Evolutionary conservation across 2,329 filamentous ascomycete species (phyloP), one percentile per base, ranked within the genome.

Genomic region (Aureobasidium sp.): DNA sequence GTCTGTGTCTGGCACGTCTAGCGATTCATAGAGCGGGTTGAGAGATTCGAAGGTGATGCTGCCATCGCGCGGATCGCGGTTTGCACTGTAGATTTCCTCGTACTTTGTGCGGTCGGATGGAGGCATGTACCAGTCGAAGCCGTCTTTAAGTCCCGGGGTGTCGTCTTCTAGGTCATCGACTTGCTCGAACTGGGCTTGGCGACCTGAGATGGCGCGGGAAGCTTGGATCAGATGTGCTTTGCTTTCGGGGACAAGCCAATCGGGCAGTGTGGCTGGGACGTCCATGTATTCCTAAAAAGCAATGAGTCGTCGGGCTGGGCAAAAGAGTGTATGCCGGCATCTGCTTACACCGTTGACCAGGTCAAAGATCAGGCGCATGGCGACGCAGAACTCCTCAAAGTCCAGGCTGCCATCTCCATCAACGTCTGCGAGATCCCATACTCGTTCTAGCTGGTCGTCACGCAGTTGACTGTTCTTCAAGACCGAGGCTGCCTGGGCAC

Each of bases 101-200:
- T 99, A 99, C 76, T 97, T 97, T 66, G 85, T 73, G 77, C 95
- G 95, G 77, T 99, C 92, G 33, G 80, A 76, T 0, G 94, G 94
- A 64, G 86, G 91, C 91, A 99, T 99, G 78, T 99, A 99, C 94
- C 94, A 99, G 74, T 99, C 94, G 75, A 99, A 99, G 14, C 93
- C 93, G 75, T 97, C 91, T 74, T 96, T 96, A 65, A 99, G 80
- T 0, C 91, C 91, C 1, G 86, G 85, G 4, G 87, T 85, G 68
- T 96, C 92, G 64, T 96, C 82, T 50, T 81, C 89, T 68, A 91
- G 89, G 63, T 79, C 77, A 60, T 91, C 88, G 63, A 96, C 85
- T 65, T 85, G 83, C 75, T 96, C 92, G 73, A 97, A 97, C 68
- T 89, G 85, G 58, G 89, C 83, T 67, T 90, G 88, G 67, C 87